Evolutionary conservation across 176 grass and related monocot species (phyloP).

Genomic region (Oryza officinalis): DNA sequence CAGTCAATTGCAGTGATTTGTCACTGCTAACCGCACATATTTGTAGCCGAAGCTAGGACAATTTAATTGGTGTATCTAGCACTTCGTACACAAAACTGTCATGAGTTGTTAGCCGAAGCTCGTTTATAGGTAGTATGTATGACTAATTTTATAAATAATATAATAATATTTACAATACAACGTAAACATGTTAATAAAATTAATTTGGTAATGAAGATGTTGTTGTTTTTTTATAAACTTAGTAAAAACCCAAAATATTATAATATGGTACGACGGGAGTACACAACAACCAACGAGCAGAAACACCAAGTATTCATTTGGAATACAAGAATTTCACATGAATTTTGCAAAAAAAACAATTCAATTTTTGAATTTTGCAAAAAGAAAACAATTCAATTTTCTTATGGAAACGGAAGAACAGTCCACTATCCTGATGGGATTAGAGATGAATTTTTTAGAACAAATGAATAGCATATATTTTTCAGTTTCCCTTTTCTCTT

Average conservation of each 20-base stretch:
- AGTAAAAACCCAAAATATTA: no score
- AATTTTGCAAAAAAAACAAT: neutral
- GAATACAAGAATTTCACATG: neutral
- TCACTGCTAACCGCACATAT: neutral
- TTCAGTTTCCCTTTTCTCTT: neutral
- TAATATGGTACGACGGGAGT: neutral
- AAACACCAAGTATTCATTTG: neutral
- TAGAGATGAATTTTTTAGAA: neutral
- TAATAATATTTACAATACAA: no score
- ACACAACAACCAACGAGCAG: neutral
- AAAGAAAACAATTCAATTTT: neutral
- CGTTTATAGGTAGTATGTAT: no score
- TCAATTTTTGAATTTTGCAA: neutral
- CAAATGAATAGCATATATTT: neutral
- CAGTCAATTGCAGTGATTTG: neutral
- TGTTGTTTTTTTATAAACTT: no score
- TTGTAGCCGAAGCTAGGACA: neutral
- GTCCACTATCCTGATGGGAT: neutral
- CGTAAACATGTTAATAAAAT: no score
- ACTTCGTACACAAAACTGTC: neutral
- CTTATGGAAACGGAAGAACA: neutral
- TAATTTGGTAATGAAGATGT: no score
- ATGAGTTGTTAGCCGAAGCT: neutral
- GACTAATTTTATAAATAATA: no score
- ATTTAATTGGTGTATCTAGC: neutral